Percentiles rank a stretch among this genome's conserved stretches.
Evolutionary conservation across 2,329 filamentous ascomycete genomes (phyloP).

Genomic region (Fusarium sp.): DNA sequence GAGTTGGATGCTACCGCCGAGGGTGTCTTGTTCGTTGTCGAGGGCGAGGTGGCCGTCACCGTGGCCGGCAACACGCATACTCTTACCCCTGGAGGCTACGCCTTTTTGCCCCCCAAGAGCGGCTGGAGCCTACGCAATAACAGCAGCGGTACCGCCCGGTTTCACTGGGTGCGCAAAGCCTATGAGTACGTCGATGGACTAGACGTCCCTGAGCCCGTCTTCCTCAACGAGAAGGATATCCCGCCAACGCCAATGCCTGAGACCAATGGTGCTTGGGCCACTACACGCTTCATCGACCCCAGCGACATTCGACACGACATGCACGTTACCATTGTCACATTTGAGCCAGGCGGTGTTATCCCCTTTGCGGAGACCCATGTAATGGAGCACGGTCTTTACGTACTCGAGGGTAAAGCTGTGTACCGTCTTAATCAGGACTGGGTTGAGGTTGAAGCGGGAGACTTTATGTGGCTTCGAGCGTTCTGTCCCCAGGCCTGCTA

Average conservation of each 20-base stretch:
- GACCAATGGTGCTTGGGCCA: constrained; percentile 26
- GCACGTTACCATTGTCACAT: constrained; percentile 29
- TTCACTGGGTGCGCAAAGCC: constrained; percentile 31
- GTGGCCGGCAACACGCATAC: constrained; percentile 12
- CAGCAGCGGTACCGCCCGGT: constrained; percentile 5
- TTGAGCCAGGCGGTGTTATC: constrained; percentile 21
- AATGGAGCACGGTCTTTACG: constrained; percentile 29
- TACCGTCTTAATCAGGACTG: constrained; percentile 26
- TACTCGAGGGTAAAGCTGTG: constrained; percentile 25
- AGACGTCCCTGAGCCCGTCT: constrained; percentile 17
- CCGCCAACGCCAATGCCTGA: constrained; percentile 20
- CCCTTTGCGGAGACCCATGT: constrained; percentile 30
- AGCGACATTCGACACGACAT: constrained; percentile 24
- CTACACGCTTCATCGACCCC: constrained; percentile 24
- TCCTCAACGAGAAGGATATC: constrained; percentile 25
- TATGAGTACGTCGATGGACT: constrained; percentile 21
- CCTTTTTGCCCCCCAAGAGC: constrained; percentile 25
- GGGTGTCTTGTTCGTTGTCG: constrained; percentile 23
- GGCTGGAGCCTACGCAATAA: constrained; percentile 30
- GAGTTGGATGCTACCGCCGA: constrained; percentile 27
- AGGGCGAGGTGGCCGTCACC: constrained; percentile 22
- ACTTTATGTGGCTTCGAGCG: constrained; percentile 4
- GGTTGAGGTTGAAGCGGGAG: background rate
- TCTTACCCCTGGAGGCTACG: constrained; percentile 18
- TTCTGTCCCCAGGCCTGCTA: constrained; percentile 30